These are phyloP conservation scores for Hypomontagnella submonticulosa DNA, from an alignment of 495 filamentous ascomycete genomes.

Conservation along the genomic window DNA sequence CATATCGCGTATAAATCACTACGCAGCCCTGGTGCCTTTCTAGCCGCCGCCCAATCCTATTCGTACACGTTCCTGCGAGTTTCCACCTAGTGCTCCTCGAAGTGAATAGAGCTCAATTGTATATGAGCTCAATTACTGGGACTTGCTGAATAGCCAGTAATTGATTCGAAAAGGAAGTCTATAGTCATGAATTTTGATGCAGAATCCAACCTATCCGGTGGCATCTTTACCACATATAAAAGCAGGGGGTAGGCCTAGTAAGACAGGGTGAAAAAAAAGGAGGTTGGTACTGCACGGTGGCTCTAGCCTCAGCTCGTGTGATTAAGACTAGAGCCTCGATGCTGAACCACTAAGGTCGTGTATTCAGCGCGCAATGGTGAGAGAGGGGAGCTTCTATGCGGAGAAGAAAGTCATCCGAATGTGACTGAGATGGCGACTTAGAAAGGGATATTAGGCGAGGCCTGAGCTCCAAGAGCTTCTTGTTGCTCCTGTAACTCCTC, in stretches of 20 bases:
- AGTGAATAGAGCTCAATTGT: conserved; percentile 23
- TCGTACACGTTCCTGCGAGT: conserved; percentile 42
- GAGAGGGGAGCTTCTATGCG: conserved; percentile 43
- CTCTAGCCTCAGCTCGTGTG: conserved; percentile 18
- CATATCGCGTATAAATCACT: conserved; percentile 35
- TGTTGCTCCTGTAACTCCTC: conserved; percentile 95
- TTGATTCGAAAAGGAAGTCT: conserved; percentile 42
- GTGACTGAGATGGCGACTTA: conserved; percentile 50
- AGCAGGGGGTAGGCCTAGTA: conserved; percentile 36
- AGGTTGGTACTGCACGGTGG: conserved; percentile 24
- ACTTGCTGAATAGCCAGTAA: conserved; percentile 21
- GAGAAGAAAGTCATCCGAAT: conserved; percentile 37
- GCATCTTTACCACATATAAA: conserved; percentile 21
- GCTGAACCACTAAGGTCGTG: conserved; percentile 20
- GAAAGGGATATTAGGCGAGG: conserved; percentile 66
- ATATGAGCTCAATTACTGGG: conserved; percentile 20
- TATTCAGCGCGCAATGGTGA: conserved; percentile 29
- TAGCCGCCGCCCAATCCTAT: conserved; percentile 43
- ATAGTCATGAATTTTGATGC: conserved; percentile 37
- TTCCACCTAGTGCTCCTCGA: conserved; percentile 28
- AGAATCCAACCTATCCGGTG: conserved; percentile 31
- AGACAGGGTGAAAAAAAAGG: conserved; percentile 34
- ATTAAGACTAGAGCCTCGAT: conserved; percentile 11
- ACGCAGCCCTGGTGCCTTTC: conserved; percentile 41
- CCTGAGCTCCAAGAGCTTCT: conserved; percentile 65